Evolutionary conservation across 345 rosid species (phyloP).

Genomic region (Citrus sp.): DNA sequence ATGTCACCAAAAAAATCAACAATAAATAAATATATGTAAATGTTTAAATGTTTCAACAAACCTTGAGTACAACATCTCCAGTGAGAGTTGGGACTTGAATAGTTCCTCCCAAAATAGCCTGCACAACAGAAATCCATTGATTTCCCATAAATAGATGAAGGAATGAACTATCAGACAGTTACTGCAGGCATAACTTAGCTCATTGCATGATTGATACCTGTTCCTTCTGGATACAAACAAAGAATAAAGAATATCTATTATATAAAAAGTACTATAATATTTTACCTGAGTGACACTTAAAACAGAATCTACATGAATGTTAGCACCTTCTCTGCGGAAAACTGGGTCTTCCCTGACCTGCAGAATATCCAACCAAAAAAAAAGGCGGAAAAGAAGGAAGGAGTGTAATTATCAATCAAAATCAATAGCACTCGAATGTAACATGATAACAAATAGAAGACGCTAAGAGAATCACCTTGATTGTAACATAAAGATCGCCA

Average conservation of each 20-base stretch:
- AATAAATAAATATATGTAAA: not conserved
- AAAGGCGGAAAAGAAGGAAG: not conserved
- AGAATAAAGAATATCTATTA: not conserved
- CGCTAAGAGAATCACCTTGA: conserved; percentile 51
- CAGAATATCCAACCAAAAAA: not conserved
- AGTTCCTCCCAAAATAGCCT: conserved; percentile 99
- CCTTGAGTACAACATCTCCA: conserved; percentile 99
- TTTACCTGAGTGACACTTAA: conserved; percentile 79
- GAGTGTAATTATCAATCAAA: not conserved
- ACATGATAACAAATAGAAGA: not conserved
- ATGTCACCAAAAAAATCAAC: conserved; percentile 4
- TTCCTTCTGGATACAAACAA: not conserved
- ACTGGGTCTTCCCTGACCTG: conserved; percentile 95
- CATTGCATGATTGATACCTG: not conserved
- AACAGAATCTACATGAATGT: conserved; percentile 85
- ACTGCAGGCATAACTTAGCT: not conserved
- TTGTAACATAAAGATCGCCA: conserved; percentile 81
- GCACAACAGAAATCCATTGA: conserved; percentile 23
- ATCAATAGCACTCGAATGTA: not conserved
- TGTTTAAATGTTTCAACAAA: conserved; percentile 18
- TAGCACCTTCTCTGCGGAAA: conserved; percentile 91
- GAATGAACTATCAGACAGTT: not conserved
- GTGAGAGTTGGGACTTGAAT: conserved; percentile 95
- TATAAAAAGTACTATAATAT: not conserved
- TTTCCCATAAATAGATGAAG: not conserved